Evolutionary conservation across 2,329 filamentous ascomycete species (phyloP), one percentile per base, ranked within the genome.

Genomic region (Chalara sp.): DNA sequence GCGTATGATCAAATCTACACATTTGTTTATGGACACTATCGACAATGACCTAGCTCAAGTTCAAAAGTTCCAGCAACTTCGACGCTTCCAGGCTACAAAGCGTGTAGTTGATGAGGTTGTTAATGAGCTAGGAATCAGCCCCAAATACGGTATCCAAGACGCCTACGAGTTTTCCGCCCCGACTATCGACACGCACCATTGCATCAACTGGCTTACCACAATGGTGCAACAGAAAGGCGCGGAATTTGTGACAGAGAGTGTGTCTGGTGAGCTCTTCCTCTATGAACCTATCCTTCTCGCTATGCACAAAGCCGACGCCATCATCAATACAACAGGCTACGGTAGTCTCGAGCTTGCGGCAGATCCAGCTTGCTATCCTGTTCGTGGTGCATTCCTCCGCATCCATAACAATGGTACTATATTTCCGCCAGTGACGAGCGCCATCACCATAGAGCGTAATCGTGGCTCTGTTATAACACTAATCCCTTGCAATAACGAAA

Each of bases 151-250:
- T 7, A 44, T 13, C 32, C 46, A 46, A 6, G 50, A 52, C 32
- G 46, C 50, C 4, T 52, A 49, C 21, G 46, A 52, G 43, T 46
- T 40, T 44, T 35, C 49, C 6, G 50, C 43, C n/a, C 50, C 46
- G 12, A 29, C 49, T 6, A 49, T 49, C 32, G 50, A 52, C 33
- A 52, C 50, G 13, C 43, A 52, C 31, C 46, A 8, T 11, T 28
- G 29, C 6, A 52, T 52, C 41, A 28, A n/a, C 8, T 52, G 50
- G 50, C 30, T 52, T 10, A 48, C 46, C 32, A 21, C 32, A 29
- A 33, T 52, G 6, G 46, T 46, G 4, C 6, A n/a, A 43, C 6
- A 10, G 21, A 52, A 52, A 13, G 50, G 47, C n/a, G 46, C 41
- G 6, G 37, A 41, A 21, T 21, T 48, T 4, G 29, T 52, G 29